Evolutionary conservation across 225 moss, liverwort and hornwort genomes (phyloP).

Genomic region (Anthoceros angustus): DNA sequence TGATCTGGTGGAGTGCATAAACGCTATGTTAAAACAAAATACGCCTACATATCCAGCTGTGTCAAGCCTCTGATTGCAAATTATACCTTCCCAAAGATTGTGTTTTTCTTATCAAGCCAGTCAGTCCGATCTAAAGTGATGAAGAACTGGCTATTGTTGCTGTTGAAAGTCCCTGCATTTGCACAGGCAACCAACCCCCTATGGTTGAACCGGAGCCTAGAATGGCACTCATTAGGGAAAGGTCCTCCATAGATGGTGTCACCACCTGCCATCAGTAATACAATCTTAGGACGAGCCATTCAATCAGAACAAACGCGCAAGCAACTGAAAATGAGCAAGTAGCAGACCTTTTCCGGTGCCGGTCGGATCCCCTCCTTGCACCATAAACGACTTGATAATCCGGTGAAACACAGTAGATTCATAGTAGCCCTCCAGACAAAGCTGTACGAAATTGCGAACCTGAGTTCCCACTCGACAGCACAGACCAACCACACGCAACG

Average conservation of each 20-base stretch:
- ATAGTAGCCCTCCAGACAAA: conserved; percentile 95
- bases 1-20: conserved; percentile 33
- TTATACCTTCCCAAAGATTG: conserved; percentile 86
- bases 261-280: conserved; percentile 35
- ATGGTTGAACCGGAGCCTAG: conserved; percentile 83
- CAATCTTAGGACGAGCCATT: not conserved
- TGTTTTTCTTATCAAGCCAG: conserved; percentile 97
- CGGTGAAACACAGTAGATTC: conserved; percentile 81
- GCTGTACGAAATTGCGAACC: conserved; percentile 94
- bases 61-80: not conserved
- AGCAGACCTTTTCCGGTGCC: conserved; percentile 65
- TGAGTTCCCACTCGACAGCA: too few species aligned
- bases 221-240: conserved; percentile 79
- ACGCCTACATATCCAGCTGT: not conserved
- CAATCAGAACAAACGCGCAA: not conserved
- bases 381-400: conserved; percentile 90
- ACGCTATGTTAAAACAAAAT: not conserved
- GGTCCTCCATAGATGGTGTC: conserved; percentile 89
- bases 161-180: conserved; percentile 73
- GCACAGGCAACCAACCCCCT: conserved; percentile 94
- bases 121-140: conserved; percentile 92
- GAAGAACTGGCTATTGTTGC: conserved; percentile 96
- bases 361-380: conserved; percentile 95
- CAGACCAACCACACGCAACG: not conserved
- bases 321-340: not conserved